A percentile compares a stretch with the other conserved stretches of the same genome.
Evolutionary conservation across 2,329 filamentous ascomycete species (phyloP).

Genomic region (Elsinoe batatas): DNA sequence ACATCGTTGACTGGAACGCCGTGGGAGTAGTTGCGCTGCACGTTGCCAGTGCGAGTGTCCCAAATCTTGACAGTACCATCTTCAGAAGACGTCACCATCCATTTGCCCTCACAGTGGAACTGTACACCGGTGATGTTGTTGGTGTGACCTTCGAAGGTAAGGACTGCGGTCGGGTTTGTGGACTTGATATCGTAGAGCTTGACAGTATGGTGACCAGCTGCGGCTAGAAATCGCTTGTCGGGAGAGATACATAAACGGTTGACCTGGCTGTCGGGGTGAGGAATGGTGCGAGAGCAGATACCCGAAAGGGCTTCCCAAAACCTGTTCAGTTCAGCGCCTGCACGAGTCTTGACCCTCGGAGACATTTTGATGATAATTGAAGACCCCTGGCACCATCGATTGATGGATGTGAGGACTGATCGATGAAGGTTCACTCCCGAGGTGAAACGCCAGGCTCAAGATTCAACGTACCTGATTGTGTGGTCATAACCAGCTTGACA

Average conservation of each 20-base stretch:
- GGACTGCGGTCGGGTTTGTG: conserved; percentile 85
- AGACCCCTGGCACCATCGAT: not conserved
- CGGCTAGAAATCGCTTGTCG: conserved; percentile 91
- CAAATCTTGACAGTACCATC: conserved; percentile 96
- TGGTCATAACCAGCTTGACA: conserved; percentile 59
- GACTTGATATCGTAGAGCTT: conserved; percentile 99
- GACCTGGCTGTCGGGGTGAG: conserved; percentile 95
- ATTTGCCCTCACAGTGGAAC: conserved; percentile 98
- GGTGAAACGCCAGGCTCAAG: not conserved
- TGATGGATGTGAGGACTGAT: conserved; percentile 2
- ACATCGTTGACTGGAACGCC: conserved; percentile 89
- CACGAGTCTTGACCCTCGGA: not conserved
- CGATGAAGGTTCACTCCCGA: not conserved
- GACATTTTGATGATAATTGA: conserved; percentile 3
- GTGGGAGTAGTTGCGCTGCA: conserved; percentile 90
- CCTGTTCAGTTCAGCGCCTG: conserved; percentile 36
- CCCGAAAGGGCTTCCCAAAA: conserved; percentile 98
- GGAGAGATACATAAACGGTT: conserved; percentile 97
- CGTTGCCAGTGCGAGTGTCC: conserved; percentile 76
- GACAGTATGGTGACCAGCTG: conserved; percentile 70
- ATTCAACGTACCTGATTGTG: conserved; percentile 53
- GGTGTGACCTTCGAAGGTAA: conserved; percentile 92
- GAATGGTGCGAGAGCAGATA: conserved; percentile 95
- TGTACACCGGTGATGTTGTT: conserved; percentile 93
- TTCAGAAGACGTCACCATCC: conserved; percentile 98